A percentile compares a stretch with the other conserved stretches of the same genome.
Conservation (phyloP, 2,329 filamentous ascomycete genomes). For the Fusarium sp. region DNA sequence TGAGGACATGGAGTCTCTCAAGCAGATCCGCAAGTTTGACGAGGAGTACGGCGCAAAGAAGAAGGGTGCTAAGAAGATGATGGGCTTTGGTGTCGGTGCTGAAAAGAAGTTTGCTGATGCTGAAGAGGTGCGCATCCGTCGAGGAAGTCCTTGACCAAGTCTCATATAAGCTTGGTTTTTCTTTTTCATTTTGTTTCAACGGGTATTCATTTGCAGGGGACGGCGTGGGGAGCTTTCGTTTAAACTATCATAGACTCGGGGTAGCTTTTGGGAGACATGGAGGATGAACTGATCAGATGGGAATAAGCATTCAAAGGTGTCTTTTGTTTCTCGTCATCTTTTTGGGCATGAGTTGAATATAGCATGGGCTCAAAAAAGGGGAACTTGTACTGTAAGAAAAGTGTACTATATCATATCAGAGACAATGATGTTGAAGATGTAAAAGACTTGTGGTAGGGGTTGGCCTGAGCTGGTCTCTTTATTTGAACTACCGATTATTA, state of each 20-base stretch:
- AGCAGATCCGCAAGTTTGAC: conserved; percentile 92
- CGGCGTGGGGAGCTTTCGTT: conserved; percentile 19
- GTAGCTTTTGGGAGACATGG: conserved; percentile 8
- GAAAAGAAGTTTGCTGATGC: conserved; percentile 49
- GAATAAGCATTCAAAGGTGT: neutral
- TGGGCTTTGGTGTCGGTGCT: conserved; percentile 65
- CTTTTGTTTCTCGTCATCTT: neutral
- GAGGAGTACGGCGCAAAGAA: conserved; percentile 89
- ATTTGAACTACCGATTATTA: neutral
- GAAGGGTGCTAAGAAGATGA: conserved; percentile 65
- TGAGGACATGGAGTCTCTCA: conserved; percentile 88
- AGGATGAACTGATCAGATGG: conserved; percentile 9
- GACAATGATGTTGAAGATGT: neutral
- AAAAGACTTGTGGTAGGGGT: neutral
- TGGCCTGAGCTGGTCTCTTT: neutral
- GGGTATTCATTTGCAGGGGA: conserved; percentile 3
- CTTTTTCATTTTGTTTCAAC: neutral
- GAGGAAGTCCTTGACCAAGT: conserved; percentile 23
- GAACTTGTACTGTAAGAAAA: conserved; percentile 26
- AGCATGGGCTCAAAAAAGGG: neutral
- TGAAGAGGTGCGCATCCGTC: conserved; percentile 57
- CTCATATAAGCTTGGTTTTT: neutral
- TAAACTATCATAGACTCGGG: conserved; percentile 29
- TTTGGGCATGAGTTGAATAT: conserved; percentile 10
- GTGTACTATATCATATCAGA: conserved; percentile 34